Evolutionary conservation across 306 rosid species (phyloP), one percentile per base, ranked within the genome.

Genomic region (Purshia tridentata): DNA sequence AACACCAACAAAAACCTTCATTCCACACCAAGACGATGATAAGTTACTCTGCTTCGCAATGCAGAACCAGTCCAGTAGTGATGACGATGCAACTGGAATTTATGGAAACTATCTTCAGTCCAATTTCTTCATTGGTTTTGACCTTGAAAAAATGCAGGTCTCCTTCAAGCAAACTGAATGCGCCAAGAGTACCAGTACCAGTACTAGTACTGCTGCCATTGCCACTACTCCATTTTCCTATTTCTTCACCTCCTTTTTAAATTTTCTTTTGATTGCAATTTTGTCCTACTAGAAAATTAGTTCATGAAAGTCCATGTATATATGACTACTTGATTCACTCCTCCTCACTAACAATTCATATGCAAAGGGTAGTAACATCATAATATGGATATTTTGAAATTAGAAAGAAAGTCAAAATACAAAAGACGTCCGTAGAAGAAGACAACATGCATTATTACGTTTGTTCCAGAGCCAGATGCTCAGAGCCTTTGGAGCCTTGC

Each of bases 111-210:
- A 19, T 40, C 44, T 59, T 40, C 70, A 73, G 14, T 51, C 29
- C 2, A 63, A 88, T 68, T 65, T 69, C 70, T 55, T 89, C 74
- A 80, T 89, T 48, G 89, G 94, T 16, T 81, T 74, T 64, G 90
- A 87, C 53, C 70, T 83, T 3, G 90, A 89, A 16, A 58, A 8
- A 45, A 82, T 15, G 71, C 51, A 39, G 0, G 67, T 86, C 61
- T 89, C 94, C 40, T 86, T 86, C 78, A 89, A 89, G 76, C 82
- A 85, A 61, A 77, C 84, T 8, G 86, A 89, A 69, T 89, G 89
- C 74, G 67, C 77, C 62, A 83, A 70, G 29, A 65, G 39, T 20
- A 15, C 8, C 29, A 29, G 9, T 67, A 1, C 18, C 12, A 20
- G 40, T 12, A 13, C 50, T 41, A 23, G 39, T 40, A 29, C 35